Conservation (phyloP, 176 grass and related monocot genomes). For the Aechmea fasciata region DNA sequence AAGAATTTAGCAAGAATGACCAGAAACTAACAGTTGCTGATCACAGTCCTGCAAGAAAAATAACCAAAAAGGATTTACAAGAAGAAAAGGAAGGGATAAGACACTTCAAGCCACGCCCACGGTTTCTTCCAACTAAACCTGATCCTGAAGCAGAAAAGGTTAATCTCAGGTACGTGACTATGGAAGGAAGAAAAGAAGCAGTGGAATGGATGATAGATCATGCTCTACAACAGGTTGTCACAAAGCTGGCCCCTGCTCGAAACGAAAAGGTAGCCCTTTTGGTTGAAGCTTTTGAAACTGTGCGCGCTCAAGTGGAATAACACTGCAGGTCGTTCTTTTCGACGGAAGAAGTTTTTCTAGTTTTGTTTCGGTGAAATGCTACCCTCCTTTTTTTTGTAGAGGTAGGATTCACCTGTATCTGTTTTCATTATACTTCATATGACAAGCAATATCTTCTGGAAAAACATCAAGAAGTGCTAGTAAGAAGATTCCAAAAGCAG, state of each 20-base stretch:
- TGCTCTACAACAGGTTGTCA: constrained; percentile 15
- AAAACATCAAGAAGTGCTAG: too few species aligned
- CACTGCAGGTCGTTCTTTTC: too few species aligned
- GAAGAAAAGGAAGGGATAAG: constrained; percentile 6
- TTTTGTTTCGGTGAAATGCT: too few species aligned
- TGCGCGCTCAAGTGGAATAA: background rate
- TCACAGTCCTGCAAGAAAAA: background rate
- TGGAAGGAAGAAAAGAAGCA: constrained; percentile 15
- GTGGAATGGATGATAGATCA: constrained; percentile 20
- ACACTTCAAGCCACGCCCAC: constrained; percentile 16
- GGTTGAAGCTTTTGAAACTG: constrained; percentile 21
- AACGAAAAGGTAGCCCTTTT: constrained; percentile 21
- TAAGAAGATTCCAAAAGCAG: too few species aligned
- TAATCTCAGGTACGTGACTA: constrained; percentile 17
- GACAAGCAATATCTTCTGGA: too few species aligned
- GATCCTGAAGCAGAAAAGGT: constrained; percentile 16
- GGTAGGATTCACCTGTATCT: too few species aligned
- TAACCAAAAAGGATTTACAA: background rate
- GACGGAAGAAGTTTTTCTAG: too few species aligned
- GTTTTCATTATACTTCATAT: too few species aligned
- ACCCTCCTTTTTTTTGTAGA: too few species aligned
- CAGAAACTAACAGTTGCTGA: background rate
- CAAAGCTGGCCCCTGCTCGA: constrained; percentile 13
- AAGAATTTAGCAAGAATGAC: background rate
- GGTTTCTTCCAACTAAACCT: constrained; percentile 6